Evolutionary conservation across 179 eudicot genomes (phyloP), one percentile per base, ranked within the genome.

Genomic region (Pouteria campechiana): DNA sequence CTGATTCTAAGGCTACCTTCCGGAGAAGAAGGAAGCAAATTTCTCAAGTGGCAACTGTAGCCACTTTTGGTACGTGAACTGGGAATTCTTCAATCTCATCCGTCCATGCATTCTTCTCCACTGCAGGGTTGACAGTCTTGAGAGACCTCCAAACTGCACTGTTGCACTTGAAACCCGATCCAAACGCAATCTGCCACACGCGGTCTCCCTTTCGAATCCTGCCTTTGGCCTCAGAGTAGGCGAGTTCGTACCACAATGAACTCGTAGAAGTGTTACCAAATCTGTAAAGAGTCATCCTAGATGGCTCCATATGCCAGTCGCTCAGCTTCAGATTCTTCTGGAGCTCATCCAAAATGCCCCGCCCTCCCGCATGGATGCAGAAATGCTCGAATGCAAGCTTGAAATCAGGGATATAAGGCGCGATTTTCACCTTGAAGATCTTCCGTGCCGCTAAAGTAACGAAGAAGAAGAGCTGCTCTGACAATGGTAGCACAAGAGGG

Each of bases 241-340:
- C 70, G 37, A 69, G 21, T 37, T 64, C 75, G 14, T 69, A 69
- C 75, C 75, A 69, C 42, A 69, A 44, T 1, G 75, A 69, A 14
- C 75, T 69, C 3, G 70, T 69, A 0, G 75, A 69, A 2, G 75
- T 69, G 32, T 69, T 69, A 0, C 75, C 75, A 37, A 69, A 68
- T 49, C 79, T 60, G 12, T 68, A 34, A 0, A 73, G 44, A 1
- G 79, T 68, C 79, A 73, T 73, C 32, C 79, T 73, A 0, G 79
- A 73, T 17, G 79, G 79, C 37, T 73, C 79, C 79, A 73, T 73
- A 17, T 73, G 71, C 68, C 68, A 68, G 0, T 73, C 58, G 1
- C 27, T 40, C 11, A 73, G 27, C 4, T 62, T 64, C 0, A 73
- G 64, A 29, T 68, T 73, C 60, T 73, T 73, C 52, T 73, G 70